Conservation (phyloP, 2,329 filamentous ascomycete genomes). For the Aspergillus flavus region DNA sequence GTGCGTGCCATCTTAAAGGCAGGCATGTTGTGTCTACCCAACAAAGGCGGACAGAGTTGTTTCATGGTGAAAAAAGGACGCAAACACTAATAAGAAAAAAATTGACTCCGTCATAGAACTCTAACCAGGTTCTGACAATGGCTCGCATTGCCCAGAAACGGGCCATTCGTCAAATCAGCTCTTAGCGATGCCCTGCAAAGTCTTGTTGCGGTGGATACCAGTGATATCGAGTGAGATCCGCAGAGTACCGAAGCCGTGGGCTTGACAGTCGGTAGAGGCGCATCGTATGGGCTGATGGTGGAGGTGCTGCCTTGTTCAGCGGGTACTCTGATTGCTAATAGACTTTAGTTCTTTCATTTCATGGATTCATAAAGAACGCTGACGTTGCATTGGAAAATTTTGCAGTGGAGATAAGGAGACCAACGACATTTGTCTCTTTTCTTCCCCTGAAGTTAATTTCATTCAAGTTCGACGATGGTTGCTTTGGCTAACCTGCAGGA, state of each 20-base stretch:
- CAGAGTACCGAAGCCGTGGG: background rate
- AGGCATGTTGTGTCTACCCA: background rate
- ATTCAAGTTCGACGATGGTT: background rate
- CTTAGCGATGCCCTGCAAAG: background rate
- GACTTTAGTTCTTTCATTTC: background rate
- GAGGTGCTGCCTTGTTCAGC: background rate
- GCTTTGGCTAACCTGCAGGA: background rate
- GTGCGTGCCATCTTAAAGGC: slow-evolving; percentile 6
- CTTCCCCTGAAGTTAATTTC: background rate
- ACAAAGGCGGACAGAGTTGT: background rate
- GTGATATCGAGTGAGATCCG: background rate
- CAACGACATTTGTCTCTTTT: background rate
- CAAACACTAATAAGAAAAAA: background rate
- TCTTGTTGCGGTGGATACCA: background rate
- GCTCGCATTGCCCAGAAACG: background rate
- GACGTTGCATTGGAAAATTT: background rate
- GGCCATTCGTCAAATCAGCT: background rate
- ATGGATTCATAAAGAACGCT: too few species aligned
- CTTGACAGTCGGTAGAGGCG: background rate
- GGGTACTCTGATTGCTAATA: background rate
- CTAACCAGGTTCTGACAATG: background rate
- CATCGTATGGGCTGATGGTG: background rate
- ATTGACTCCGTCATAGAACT: background rate
- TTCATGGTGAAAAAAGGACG: background rate
- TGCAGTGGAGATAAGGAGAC: slow-evolving; percentile 1